Evolutionary conservation across 495 filamentous ascomycete genomes (phyloP).

Genomic region (Melanomma pulvis-pyrius): DNA sequence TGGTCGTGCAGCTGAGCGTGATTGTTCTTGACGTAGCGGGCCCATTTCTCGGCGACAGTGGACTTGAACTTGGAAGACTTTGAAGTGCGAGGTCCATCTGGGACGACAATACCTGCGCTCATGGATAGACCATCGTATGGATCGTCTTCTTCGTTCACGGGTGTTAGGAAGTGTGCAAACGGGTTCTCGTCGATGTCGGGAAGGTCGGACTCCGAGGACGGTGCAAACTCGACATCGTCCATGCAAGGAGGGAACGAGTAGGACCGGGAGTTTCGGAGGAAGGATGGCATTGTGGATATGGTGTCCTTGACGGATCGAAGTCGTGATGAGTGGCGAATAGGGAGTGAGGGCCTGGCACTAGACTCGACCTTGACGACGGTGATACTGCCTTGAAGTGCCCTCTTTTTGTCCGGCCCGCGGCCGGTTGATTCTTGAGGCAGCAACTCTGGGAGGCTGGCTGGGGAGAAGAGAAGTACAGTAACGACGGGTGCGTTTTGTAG

Average conservation of each 20-base stretch:
- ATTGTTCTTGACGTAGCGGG: constrained; percentile 37
- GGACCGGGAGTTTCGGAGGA: constrained; percentile 26
- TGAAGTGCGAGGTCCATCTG: constrained; percentile 18
- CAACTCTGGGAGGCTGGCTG: constrained; percentile 15
- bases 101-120: constrained; percentile 42
- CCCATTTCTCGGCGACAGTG: constrained; percentile 39
- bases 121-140: constrained; percentile 39
- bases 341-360: constrained; percentile 28
- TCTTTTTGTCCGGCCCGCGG: constrained; percentile 39
- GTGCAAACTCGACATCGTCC: constrained; percentile 24
- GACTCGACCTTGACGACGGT: constrained; percentile 35
- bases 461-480: constrained; percentile 18
- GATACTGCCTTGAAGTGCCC: constrained; percentile 21
- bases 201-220: constrained; percentile 22
- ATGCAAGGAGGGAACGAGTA: constrained; percentile 46
- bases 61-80: constrained; percentile 38
- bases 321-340: constrained; percentile 20
- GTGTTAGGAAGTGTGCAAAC: constrained; percentile 48
- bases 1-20: constrained; percentile 34
- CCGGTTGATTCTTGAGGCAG: constrained; percentile 36
- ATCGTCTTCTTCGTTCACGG: constrained; percentile 44
- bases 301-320: constrained; percentile 22
- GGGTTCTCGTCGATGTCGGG: constrained; percentile 47
- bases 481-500: constrained; percentile 31
- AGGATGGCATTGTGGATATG: constrained; percentile 35